phyloP scores from a whole-genome alignment of 2,329 filamentous ascomycete species.

The Curvularia hawaiiensis region DNA sequence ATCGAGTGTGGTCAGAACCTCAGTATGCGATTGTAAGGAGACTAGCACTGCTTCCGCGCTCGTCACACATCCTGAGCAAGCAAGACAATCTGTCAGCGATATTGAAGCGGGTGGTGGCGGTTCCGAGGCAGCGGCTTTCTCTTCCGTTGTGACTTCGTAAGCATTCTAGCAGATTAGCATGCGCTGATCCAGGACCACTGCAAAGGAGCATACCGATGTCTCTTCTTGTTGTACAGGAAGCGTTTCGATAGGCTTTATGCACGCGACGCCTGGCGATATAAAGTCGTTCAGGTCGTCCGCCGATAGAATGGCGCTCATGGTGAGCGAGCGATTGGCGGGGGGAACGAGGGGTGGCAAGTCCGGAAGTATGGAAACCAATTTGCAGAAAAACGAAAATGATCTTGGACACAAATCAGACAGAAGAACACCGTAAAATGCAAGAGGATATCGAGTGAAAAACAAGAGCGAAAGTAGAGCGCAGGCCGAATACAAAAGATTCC shows the following conservation, averaged over 20 bases:
- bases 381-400: background rate
- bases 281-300: constrained; percentile 98
- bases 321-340: constrained; percentile 20
- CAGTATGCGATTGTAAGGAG: constrained; percentile 88
- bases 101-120: constrained; percentile 81
- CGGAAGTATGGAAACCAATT: constrained; percentile 3
- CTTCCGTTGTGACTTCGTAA: constrained; percentile 93
- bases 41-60: constrained; percentile 97
- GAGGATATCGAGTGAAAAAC: background rate
- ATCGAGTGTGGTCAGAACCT: constrained; percentile 85
- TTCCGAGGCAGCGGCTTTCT: constrained; percentile 64
- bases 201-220: constrained; percentile 47
- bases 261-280: constrained; percentile 95
- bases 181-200: constrained; percentile 20
- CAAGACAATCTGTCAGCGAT: constrained; percentile 94
- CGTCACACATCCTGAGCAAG: constrained; percentile 96
- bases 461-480: constrained; percentile 9
- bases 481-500: constrained; percentile 16
- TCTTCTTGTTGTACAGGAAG: constrained; percentile 66
- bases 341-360: constrained; percentile 20
- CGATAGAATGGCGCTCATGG: constrained; percentile 96
- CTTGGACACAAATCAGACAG: background rate
- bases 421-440: constrained; percentile 3
- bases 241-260: constrained; percentile 96
- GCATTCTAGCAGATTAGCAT: constrained; percentile 54